Evolutionary conservation across 495 filamentous ascomycete genomes (phyloP).

Genomic region (Chaetomium tenue): DNA sequence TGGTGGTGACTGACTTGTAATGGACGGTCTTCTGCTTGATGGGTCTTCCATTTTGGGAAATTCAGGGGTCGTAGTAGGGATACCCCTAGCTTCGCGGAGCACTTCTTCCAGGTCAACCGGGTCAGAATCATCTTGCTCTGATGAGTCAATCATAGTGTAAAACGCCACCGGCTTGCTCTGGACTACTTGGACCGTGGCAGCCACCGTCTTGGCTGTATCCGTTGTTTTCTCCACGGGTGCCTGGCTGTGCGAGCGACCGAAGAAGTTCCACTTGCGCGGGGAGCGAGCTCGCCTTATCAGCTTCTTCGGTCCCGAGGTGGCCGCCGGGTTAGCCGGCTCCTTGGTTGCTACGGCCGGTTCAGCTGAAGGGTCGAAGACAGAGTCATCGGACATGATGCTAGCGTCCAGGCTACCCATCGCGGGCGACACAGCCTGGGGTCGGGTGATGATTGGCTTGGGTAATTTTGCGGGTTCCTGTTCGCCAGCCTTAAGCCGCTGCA

Average conservation of each 20-base stretch:
- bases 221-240: slow-evolving; percentile 42
- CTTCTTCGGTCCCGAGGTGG: slow-evolving; percentile 43
- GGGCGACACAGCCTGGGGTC: slow-evolving; percentile 39
- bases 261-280: slow-evolving; percentile 77
- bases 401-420: slow-evolving; percentile 51
- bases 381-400: slow-evolving; percentile 54
- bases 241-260: slow-evolving; percentile 65
- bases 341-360: slow-evolving; percentile 25
- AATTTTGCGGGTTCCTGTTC: slow-evolving; percentile 41
- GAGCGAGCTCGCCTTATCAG: slow-evolving; percentile 58
- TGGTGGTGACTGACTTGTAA: slow-evolving; percentile 1
- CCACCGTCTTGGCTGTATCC: slow-evolving; percentile 41
- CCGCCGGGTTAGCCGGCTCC: slow-evolving; percentile 17
- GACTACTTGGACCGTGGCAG: slow-evolving; percentile 44
- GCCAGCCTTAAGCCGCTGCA: slow-evolving; percentile 46
- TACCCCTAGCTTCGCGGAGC: slow-evolving; percentile 56
- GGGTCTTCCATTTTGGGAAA: neutral
- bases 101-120: slow-evolving; percentile 61
- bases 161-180: slow-evolving; percentile 59
- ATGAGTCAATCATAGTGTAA: slow-evolving; percentile 77
- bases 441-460: slow-evolving; percentile 46
- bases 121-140: slow-evolving; percentile 64
- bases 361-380: slow-evolving; percentile 34
- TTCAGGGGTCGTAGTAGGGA: slow-evolving; percentile 21
- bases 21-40: slow-evolving; percentile 16